phyloP scores from a whole-genome alignment of 345 rosid genomes.

The Erucastrum elatum region DNA sequence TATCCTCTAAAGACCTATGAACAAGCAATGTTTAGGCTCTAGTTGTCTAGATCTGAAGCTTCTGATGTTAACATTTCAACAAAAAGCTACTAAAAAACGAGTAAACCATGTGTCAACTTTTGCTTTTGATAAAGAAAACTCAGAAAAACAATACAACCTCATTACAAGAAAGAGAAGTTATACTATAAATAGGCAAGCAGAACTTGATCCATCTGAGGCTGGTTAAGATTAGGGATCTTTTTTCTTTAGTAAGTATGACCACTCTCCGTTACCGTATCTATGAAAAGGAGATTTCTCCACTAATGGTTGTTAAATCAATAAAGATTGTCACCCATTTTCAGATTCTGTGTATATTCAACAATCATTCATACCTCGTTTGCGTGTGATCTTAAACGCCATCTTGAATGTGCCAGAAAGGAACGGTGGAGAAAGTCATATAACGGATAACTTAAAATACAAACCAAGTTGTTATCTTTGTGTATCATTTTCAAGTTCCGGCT shows the following conservation, averaged over 20 bases:
- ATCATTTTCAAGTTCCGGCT: too few relatives aligned
- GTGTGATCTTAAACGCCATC: neutral
- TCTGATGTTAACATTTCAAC: conserved; percentile 24
- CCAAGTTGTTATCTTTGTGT: too few relatives aligned
- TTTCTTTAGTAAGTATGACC: conserved; percentile 1
- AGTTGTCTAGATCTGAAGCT: conserved; percentile 17
- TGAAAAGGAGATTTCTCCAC: neutral
- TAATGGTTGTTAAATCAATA: neutral
- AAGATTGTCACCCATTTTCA: neutral
- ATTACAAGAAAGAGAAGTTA: neutral
- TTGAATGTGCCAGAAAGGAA: neutral
- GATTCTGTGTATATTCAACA: conserved; percentile 1
- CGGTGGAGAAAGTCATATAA: conserved; percentile 5
- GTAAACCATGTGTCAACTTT: neutral
- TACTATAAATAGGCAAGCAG: conserved; percentile 26
- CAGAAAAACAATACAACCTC: neutral
- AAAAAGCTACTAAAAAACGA: neutral
- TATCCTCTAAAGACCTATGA: neutral
- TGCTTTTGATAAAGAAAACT: conserved; percentile 14
- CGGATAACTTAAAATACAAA: too few relatives aligned
- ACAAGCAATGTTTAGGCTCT: neutral
- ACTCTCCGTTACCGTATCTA: neutral
- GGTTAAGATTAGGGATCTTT: neutral
- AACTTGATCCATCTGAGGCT: neutral
- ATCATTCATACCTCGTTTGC: conserved; percentile 9